Percentiles rank a stretch among this genome's conserved stretches.
Conservation (phyloP, 768 basidiomycete species). For the Podaxis mareebaensis region DNA sequence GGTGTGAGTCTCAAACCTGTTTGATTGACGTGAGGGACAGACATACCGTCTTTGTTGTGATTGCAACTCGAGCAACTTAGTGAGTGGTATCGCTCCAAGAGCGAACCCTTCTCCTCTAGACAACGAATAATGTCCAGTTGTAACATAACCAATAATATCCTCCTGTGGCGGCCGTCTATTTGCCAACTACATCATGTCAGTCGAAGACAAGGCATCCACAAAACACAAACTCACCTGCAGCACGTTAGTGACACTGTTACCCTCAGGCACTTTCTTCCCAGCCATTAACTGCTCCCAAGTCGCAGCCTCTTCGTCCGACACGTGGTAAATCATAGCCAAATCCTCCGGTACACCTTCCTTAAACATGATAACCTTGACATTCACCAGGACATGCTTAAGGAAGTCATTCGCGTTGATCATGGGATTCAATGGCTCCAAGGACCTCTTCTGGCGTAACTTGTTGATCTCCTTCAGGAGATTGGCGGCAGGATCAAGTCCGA, state of each 20-base stretch:
- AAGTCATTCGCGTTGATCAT: conserved; percentile 42
- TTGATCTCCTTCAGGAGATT: conserved; percentile 59
- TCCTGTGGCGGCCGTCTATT: conserved; percentile 40
- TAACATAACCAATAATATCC: conserved; percentile 76
- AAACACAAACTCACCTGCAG: conserved; percentile 22
- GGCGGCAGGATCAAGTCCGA: conserved; percentile 41
- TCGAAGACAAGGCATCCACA: conserved; percentile 7
- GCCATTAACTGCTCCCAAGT: conserved; percentile 41
- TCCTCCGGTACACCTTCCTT: conserved; percentile 75
- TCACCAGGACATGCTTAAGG: conserved; percentile 63
- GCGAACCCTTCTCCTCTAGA: conserved; percentile 76
- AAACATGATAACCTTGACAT: conserved; percentile 61
- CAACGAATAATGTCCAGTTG: conserved; percentile 83
- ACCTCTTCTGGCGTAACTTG: conserved; percentile 56
- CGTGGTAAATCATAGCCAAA: conserved; percentile 68
- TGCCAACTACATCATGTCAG: conserved; percentile 39
- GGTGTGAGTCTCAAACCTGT: neutral
- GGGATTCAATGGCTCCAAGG: conserved; percentile 38
- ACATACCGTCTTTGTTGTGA: conserved; percentile 45
- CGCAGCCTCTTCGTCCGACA: conserved; percentile 54
- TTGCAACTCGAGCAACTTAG: conserved; percentile 48
- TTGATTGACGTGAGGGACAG: neutral
- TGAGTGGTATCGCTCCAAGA: conserved; percentile 70
- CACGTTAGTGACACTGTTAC: neutral
- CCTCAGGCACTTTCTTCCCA: neutral